Evolutionary conservation across 352 stramenopile species (phyloP), one percentile per base, ranked within the genome.

Genomic region (Thalassiosira exigua): DNA sequence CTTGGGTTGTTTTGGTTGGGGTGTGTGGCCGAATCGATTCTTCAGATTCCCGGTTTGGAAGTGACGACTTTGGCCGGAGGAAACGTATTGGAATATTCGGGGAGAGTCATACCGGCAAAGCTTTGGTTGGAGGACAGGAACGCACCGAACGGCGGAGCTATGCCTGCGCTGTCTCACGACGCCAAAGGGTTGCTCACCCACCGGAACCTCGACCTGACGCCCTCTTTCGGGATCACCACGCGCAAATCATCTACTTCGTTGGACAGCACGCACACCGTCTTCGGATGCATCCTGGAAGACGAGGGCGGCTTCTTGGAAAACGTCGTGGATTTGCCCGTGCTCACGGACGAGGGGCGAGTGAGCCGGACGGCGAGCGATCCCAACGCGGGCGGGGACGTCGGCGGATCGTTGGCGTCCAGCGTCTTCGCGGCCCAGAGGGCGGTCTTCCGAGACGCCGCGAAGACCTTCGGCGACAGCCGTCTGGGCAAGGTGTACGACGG

Each of bases 221-320:
- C 89, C 0, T 69, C 69, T 5, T 94, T 93, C 80, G 86, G 81
- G 17, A 88, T 94, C 46, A 94, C 89, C 5, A 94, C 89, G 53
- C 66, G 80, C 27, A 36, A 30, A 9, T 51, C 52, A 46, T 66
- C 82, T 4, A 62, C 60, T 7, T 66, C 75, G 42, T 75, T 94
- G 5, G 87, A 94, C 73, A 60, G 41, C 19, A 82, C 86, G 12
- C 75, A 93, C 53, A 88, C 78, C 11, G 82, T 94, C 0, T 94
- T 94, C 82, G 89, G 89, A 51, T 81, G 79, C 59, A 21, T 94
- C 4, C 26, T 94, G 24, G 74, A 75, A 30, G 81, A 90, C 61
- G 71, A 69, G 1, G 39, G 57, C 60, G 66, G 59, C 27, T 88
- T 90, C 72, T 71, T 91, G 19, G 57, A 84, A 2, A 70, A 73